These are phyloP conservation scores for Xylaria bambusicola DNA, from an alignment of 495 filamentous ascomycete genomes.

Conservation along the genomic window DNA sequence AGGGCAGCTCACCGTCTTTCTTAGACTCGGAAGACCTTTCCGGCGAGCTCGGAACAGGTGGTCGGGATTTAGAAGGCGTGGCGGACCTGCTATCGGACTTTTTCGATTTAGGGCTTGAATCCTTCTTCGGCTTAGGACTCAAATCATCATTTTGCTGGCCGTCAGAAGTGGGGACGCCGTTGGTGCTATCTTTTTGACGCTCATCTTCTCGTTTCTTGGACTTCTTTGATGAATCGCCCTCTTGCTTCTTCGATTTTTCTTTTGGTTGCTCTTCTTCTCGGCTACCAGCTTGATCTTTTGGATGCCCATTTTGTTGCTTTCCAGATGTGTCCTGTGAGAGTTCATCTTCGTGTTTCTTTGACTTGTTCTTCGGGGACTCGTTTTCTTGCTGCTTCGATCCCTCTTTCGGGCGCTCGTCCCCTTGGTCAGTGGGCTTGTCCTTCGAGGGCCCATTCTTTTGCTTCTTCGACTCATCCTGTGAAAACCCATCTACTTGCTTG, in stretches of 20 bases:
- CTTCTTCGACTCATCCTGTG: no score
- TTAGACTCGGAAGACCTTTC: constrained; percentile 4
- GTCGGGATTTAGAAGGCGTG: neutral
- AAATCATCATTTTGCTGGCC: neutral
- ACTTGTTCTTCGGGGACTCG: neutral
- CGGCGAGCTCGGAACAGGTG: neutral
- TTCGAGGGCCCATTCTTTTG: no score
- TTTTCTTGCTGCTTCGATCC: no score
- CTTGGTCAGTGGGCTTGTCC: no score
- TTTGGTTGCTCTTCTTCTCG: no score
- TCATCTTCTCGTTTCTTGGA: neutral
- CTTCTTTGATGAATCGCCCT: neutral
- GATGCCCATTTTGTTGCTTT: no score
- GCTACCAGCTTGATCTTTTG: no score
- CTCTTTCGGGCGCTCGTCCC: no score
- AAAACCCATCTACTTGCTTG: no score
- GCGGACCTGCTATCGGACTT: neutral
- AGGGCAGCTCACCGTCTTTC: constrained; percentile 17
- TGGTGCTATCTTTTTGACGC: neutral
- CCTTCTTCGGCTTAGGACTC: neutral
- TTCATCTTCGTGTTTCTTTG: neutral
- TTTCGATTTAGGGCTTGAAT: neutral
- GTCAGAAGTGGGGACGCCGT: neutral
- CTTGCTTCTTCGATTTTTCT: no score
- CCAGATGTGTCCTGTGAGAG: no score